Evolutionary conservation across 1,139 yeast species (phyloP).

Genomic region (Geotrichum klebahnii): DNA sequence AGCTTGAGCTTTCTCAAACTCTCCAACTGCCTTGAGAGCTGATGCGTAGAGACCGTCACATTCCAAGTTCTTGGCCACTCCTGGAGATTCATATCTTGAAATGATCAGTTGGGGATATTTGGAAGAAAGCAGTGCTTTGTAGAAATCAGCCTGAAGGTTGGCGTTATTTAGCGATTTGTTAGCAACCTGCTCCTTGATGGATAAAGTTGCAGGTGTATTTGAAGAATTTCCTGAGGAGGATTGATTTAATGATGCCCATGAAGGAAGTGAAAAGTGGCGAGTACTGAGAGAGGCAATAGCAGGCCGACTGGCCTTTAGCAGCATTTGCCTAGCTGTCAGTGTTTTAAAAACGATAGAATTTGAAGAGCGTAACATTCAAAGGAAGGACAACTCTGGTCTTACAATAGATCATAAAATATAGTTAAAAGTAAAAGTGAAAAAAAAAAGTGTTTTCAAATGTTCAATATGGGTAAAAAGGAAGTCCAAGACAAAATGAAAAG

Average conservation of each 20-base stretch:
- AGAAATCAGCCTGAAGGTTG: slow-evolving; percentile 72
- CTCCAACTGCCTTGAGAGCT: slow-evolving; percentile 75
- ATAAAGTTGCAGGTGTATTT: no score
- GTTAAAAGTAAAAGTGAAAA: no score
- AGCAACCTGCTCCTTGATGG: slow-evolving; percentile 62
- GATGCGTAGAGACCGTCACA: slow-evolving; percentile 74
- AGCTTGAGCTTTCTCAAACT: slow-evolving; percentile 69
- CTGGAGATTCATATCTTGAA: slow-evolving; percentile 85
- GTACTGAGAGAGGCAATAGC: background rate
- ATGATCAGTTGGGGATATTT: slow-evolving; percentile 92
- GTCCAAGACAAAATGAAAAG: no score
- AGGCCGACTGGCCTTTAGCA: background rate
- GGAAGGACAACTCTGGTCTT: no score
- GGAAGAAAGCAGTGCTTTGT: slow-evolving; percentile 62
- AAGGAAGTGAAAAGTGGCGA: slow-evolving; percentile 16
- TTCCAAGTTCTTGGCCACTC: slow-evolving; percentile 74
- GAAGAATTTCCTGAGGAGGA: slow-evolving; percentile 6
- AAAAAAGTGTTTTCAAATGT: no score
- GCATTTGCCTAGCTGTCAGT: background rate
- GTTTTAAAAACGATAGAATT: background rate
- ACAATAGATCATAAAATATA: no score
- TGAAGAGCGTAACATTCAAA: slow-evolving; percentile 2
- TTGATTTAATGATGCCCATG: slow-evolving; percentile 12
- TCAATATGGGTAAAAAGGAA: no score
- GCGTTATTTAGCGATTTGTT: slow-evolving; percentile 68